phyloP scores from a whole-genome alignment of 2,329 filamentous ascomycete species.

The Fusarium praegraminearum region DNA sequence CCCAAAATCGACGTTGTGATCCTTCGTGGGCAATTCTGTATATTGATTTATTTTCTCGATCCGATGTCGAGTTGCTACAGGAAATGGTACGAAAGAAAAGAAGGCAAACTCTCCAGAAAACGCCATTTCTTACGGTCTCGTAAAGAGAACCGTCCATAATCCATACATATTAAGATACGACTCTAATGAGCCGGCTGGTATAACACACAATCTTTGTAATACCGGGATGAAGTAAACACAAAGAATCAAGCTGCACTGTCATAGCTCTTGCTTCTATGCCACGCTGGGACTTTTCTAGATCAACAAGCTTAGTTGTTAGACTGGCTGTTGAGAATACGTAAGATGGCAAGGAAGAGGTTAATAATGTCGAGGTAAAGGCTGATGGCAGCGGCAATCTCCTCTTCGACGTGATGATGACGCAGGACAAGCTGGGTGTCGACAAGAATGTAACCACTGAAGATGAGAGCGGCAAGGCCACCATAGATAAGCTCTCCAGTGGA shows the following conservation, averaged over 20 bases:
- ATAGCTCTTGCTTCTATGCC: neutral
- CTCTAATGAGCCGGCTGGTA: neutral
- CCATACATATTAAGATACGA: conserved; percentile 14
- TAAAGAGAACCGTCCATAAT: neutral
- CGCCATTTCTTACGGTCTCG: conserved; percentile 13
- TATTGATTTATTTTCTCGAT: conserved; percentile 5
- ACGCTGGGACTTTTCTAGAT: neutral
- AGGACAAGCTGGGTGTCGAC: conserved; percentile 97
- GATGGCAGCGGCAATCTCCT: conserved; percentile 96
- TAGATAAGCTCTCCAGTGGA: conserved; percentile 88
- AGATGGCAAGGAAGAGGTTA: conserved; percentile 95
- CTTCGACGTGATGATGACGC: conserved; percentile 96
- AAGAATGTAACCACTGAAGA: conserved; percentile 95
- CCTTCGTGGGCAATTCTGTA: neutral
- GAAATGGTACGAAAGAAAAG: conserved; percentile 4
- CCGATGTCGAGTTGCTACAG: neutral
- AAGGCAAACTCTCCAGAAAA: conserved; percentile 11
- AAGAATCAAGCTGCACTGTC: neutral
- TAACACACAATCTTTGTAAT: conserved; percentile 13
- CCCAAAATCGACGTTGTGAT: neutral
- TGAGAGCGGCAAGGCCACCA: conserved; percentile 81
- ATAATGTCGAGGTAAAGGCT: conserved; percentile 96
- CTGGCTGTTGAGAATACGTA: conserved; percentile 96
- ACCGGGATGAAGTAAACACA: neutral
- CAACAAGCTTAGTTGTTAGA: conserved; percentile 77